Percentiles rank a stretch among this genome's conserved stretches.
These are phyloP conservation scores for Mortierella antarctica DNA, from an alignment of 192 early-diverging fungal genomes.

Conservation along the genomic window DNA sequence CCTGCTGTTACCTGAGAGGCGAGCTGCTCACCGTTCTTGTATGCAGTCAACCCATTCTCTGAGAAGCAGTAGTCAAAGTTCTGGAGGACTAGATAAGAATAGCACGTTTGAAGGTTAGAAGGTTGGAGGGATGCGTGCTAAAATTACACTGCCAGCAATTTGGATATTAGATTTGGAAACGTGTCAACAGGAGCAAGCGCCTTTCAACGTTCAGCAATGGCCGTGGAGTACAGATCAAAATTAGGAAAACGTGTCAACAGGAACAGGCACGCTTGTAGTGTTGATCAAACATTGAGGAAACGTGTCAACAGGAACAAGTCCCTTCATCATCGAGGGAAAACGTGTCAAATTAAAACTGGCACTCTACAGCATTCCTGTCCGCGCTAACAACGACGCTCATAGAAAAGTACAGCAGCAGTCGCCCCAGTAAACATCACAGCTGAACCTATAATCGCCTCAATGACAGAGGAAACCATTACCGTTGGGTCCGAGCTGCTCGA, in stretches of 20 bases:
- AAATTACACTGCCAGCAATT: conserved; percentile 8
- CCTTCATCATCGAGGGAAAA: too few species aligned
- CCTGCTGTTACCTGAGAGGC: conserved; percentile 67
- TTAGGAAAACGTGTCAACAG: too few species aligned
- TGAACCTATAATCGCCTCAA: background rate
- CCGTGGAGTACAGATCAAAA: too few species aligned
- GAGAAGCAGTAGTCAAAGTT: conserved; percentile 97
- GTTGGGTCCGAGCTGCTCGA: conserved; percentile 91
- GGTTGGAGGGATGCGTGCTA: conserved; percentile 4
- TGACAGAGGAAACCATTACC: conserved; percentile 59
- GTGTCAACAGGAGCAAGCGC: too few species aligned
- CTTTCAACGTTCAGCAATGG: too few species aligned
- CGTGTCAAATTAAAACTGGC: too few species aligned
- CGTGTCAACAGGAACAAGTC: too few species aligned
- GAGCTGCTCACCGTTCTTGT: conserved; percentile 76
- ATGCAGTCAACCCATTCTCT: conserved; percentile 98
- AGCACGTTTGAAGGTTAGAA: background rate
- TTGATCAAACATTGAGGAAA: too few species aligned
- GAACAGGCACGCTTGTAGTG: too few species aligned
- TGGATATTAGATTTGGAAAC: conserved; percentile 1
- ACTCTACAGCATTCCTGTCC: too few species aligned
- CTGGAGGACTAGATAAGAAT: conserved; percentile 66
- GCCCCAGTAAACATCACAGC: background rate
- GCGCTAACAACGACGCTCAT: too few species aligned
- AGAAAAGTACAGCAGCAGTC: too few species aligned